phyloP scores from a whole-genome alignment of 345 rosid genomes.

The Cardiospermum halicacabum region DNA sequence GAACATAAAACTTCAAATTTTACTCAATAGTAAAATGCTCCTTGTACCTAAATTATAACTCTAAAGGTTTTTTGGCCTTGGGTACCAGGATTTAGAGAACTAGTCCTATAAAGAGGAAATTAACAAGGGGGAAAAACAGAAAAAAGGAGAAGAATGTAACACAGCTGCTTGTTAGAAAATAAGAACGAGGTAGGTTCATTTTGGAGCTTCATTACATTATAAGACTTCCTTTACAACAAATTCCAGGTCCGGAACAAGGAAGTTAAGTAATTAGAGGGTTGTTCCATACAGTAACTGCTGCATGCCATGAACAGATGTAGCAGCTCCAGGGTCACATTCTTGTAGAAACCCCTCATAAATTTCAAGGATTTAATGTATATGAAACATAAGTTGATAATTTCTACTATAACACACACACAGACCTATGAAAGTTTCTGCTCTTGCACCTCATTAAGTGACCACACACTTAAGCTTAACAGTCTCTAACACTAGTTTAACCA shows the following conservation, averaged over 20 bases:
- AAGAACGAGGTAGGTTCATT: not conserved
- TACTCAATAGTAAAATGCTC: not conserved
- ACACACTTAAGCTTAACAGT: not conserved
- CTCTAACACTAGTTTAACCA: not conserved
- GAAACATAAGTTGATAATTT: not conserved
- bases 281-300: not conserved
- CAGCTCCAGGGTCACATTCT: not conserved
- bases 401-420: not conserved
- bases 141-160: not conserved
- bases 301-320: not conserved
- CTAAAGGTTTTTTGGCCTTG: not conserved
- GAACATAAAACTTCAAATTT: not conserved
- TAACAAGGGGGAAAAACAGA: not conserved
- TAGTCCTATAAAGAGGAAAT: not conserved
- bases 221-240: not conserved
- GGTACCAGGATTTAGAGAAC: not conserved
- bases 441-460: not conserved
- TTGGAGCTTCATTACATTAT: not conserved
- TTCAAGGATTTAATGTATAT: not conserved
- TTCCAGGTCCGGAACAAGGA: not conserved
- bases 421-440: not conserved
- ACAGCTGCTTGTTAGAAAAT: not conserved
- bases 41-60: not conserved
- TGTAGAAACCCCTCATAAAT: not conserved
- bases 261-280: not conserved